Evolutionary conservation across 306 rosid species (phyloP).

Genomic region (Sphenostylis stenocarpa): DNA sequence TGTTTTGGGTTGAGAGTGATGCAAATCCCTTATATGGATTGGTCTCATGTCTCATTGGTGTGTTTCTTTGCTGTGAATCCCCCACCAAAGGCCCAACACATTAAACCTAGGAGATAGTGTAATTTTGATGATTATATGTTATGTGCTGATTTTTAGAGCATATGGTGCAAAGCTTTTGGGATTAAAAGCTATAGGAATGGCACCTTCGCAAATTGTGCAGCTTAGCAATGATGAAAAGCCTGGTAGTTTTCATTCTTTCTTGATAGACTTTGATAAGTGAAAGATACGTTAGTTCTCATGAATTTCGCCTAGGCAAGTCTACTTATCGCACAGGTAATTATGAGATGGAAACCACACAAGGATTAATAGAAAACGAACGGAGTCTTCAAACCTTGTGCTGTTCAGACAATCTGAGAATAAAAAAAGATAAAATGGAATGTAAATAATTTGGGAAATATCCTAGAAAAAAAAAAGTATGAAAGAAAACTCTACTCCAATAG

Average conservation of each 20-base stretch:
- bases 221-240: background rate
- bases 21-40: too few species aligned
- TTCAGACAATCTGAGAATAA: background rate
- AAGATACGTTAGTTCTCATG: background rate
- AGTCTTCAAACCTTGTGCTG: background rate
- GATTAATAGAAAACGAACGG: background rate
- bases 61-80: too few species aligned
- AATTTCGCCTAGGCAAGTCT: background rate
- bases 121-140: background rate
- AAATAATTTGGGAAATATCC: background rate
- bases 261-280: background rate
- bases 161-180: background rate
- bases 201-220: background rate
- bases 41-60: too few species aligned
- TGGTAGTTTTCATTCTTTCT: background rate
- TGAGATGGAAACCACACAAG: background rate
- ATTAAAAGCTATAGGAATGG: background rate
- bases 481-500: background rate
- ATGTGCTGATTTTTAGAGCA: background rate
- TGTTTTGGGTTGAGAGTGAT: too few species aligned
- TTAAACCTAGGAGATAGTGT: background rate
- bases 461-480: background rate
- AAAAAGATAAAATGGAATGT: background rate
- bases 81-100: too few species aligned
- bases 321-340: background rate